These are phyloP conservation scores for Rhynchosporium secalis DNA, from an alignment of 2,329 filamentous ascomycete genomes.

Conservation along the genomic window DNA sequence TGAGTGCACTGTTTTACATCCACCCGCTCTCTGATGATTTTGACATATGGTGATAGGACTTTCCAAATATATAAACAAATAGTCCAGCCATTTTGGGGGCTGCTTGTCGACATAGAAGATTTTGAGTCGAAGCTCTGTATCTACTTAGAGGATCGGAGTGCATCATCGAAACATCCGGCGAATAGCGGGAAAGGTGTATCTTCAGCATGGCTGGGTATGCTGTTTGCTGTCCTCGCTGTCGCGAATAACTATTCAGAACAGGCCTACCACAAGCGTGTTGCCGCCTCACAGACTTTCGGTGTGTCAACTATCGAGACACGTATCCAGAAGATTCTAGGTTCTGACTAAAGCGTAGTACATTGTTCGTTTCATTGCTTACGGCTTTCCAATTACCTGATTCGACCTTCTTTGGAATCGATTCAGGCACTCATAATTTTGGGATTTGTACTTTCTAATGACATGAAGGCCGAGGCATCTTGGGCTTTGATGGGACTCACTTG, in stretches of 20 bases:
- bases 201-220: constrained; percentile 65
- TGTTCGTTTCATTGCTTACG: constrained; percentile 63
- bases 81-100: constrained; percentile 67
- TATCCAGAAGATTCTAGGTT: too few species aligned
- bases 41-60: constrained; percentile 45
- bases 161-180: constrained; percentile 43
- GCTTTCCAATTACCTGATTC: constrained; percentile 61
- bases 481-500: constrained; percentile 64
- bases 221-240: constrained; percentile 65
- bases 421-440: constrained; percentile 63
- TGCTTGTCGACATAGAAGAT: constrained; percentile 65
- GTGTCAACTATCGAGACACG: constrained; percentile 20
- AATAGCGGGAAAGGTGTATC: constrained; percentile 46
- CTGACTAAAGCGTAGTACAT: constrained; percentile 32
- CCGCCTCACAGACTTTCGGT: constrained; percentile 51
- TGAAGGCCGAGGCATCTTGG: constrained; percentile 70
- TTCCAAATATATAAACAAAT: constrained; percentile 68
- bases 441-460: constrained; percentile 66
- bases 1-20: constrained; percentile 42
- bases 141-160: constrained; percentile 61
- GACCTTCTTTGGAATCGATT: constrained; percentile 65
- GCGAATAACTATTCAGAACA: constrained; percentile 67
- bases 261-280: constrained; percentile 48
- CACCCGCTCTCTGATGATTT: neutral
- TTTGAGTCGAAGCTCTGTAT: constrained; percentile 64